Conservation (phyloP, 2,329 filamentous ascomycete genomes). For the Scopulariopsis brevicaulis region DNA sequence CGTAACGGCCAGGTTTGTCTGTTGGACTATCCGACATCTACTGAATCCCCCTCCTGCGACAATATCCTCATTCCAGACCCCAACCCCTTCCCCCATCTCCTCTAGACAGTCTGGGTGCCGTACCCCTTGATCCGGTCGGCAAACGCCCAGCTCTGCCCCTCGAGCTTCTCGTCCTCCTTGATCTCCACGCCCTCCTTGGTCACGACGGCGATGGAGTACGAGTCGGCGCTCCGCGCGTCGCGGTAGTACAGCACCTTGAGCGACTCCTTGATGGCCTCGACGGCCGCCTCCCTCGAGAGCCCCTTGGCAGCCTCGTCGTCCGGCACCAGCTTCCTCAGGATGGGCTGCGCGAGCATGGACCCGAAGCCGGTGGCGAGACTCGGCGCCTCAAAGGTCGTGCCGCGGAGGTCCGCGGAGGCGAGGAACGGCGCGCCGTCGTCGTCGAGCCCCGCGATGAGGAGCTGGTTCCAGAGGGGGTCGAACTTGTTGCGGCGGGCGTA, state of each 20-base stretch:
- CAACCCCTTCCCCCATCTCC: not conserved
- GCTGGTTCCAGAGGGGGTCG: slow-evolving; percentile 94
- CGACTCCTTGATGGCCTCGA: slow-evolving; percentile 76
- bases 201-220: slow-evolving; percentile 83
- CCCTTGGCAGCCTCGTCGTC: slow-evolving; percentile 68
- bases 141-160: slow-evolving; percentile 97
- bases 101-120: slow-evolving; percentile 65
- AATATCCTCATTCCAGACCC: not conserved
- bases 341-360: slow-evolving; percentile 82
- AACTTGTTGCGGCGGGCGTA: slow-evolving; percentile 93
- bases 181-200: slow-evolving; percentile 83
- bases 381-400: slow-evolving; percentile 81
- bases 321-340: slow-evolving; percentile 73
- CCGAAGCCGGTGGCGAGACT: slow-evolving; percentile 91
- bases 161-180: slow-evolving; percentile 75
- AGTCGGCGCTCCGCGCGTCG: slow-evolving; percentile 84
- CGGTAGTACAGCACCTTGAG: slow-evolving; percentile 99
- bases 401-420: slow-evolving; percentile 80
- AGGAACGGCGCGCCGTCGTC: slow-evolving; percentile 75
- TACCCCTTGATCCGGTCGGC: slow-evolving; percentile 92
- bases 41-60: not conserved
- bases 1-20: not conserved
- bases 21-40: not conserved
- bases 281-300: slow-evolving; percentile 66
- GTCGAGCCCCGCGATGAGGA: slow-evolving; percentile 84